Evolutionary conservation across 192 early-diverging fungal genomes (phyloP).

Genomic region (Entomortierella parvispora): DNA sequence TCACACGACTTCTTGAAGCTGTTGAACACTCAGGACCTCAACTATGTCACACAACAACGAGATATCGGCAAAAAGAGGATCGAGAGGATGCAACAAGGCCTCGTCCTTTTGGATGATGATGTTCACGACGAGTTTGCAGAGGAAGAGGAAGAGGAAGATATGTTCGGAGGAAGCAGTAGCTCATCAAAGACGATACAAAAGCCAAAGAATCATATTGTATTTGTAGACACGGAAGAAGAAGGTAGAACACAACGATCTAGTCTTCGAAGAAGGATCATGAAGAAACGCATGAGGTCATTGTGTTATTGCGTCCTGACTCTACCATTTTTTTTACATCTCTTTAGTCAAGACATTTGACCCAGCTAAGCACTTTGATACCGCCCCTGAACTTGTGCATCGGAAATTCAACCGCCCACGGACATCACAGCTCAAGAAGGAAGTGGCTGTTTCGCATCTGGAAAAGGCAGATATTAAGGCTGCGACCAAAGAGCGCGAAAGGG

Average conservation of each 20-base stretch:
- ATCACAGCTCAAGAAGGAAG: slow-evolving; percentile 62
- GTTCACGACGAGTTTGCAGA: slow-evolving; percentile 43
- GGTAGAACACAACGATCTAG: slow-evolving; percentile 28
- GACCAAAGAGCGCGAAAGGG: slow-evolving; percentile 60
- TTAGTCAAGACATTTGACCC: slow-evolving; percentile 79
- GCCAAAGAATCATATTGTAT: slow-evolving; percentile 77
- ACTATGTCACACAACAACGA: slow-evolving; percentile 85
- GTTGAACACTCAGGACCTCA: slow-evolving; percentile 93
- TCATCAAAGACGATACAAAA: slow-evolving; percentile 30
- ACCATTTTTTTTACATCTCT: slow-evolving; percentile 1
- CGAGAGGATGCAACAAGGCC: slow-evolving; percentile 72
- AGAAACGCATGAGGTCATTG: too few species aligned
- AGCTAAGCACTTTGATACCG: slow-evolving; percentile 84
- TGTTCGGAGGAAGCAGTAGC: slow-evolving; percentile 23
- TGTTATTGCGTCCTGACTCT: neutral
- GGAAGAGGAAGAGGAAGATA: slow-evolving; percentile 51
- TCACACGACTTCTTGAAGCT: slow-evolving; percentile 81
- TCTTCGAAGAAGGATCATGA: neutral
- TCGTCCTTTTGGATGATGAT: slow-evolving; percentile 72
- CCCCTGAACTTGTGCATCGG: slow-evolving; percentile 78
- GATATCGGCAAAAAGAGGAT: slow-evolving; percentile 85
- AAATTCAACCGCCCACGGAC: slow-evolving; percentile 85
- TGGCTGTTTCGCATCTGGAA: slow-evolving; percentile 49
- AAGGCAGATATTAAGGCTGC: slow-evolving; percentile 56
- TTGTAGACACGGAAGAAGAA: slow-evolving; percentile 77